These are phyloP conservation scores for Limtongozyma cylindracea DNA, from an alignment of 805 yeast species.

Conservation along the genomic window DNA sequence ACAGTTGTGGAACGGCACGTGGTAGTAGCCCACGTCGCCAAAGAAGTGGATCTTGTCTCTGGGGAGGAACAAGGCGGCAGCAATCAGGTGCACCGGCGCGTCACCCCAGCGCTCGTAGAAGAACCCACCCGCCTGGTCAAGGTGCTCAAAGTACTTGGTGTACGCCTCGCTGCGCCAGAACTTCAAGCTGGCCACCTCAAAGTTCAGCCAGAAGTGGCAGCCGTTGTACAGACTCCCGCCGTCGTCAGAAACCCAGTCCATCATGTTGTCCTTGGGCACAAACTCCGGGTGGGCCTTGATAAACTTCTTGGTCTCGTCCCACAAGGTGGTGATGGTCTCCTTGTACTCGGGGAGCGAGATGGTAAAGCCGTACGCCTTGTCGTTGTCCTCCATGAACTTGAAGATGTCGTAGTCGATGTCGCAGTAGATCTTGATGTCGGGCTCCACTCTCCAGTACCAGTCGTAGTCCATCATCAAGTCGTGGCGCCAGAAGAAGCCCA, in stretches of 20 bases:
- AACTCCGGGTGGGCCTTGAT: conserved; percentile 30
- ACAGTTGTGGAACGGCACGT: conserved; percentile 61
- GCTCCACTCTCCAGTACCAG: conserved; percentile 92
- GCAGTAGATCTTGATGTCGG: conserved; percentile 58
- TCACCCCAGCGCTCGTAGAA: conserved; percentile 91
- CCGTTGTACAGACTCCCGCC: conserved; percentile 45
- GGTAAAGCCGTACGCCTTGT: conserved; percentile 72
- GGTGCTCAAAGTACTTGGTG: conserved; percentile 36
- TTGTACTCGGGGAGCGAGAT: conserved; percentile 62
- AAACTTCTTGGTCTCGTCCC: conserved; percentile 55
- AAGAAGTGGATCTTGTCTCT: conserved; percentile 52
- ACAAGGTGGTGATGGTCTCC: conserved; percentile 69
- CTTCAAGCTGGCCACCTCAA: conserved; percentile 52
- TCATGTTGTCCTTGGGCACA: conserved; percentile 34
- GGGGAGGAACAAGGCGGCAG: conserved; percentile 55
- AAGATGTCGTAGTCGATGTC: conserved; percentile 79
- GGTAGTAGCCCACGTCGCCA: conserved; percentile 67
- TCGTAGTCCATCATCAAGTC: conserved; percentile 52
- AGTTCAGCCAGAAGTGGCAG: conserved; percentile 85
- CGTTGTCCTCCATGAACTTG: conserved; percentile 45
- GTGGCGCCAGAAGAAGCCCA: conserved; percentile 75
- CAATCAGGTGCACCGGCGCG: conserved; percentile 81
- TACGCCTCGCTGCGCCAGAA: conserved; percentile 62
- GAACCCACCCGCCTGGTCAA: conserved; percentile 75
- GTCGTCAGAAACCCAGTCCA: conserved; percentile 49